Conservation (phyloP, 768 basidiomycete genomes). For the Dioszegia crocea region DNA sequence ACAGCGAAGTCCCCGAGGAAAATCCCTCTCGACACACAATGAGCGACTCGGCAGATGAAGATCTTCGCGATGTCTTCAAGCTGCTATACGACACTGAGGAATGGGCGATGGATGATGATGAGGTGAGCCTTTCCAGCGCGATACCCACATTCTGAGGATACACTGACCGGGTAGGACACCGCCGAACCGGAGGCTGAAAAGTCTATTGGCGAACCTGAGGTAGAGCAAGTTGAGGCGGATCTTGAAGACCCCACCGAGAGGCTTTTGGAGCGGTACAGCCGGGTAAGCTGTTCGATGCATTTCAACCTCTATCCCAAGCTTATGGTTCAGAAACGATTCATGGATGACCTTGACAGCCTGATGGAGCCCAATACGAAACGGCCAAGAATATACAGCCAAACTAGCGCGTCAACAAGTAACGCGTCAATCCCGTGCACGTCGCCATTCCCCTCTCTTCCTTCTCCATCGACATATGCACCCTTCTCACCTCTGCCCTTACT, state of each 20-base stretch:
- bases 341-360: constrained; percentile 19
- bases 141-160: too few relatives aligned
- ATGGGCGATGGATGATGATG: constrained; percentile 17
- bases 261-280: constrained; percentile 8
- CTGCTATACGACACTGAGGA: constrained; percentile 28
- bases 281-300: neutral
- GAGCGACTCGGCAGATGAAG: constrained; percentile 18
- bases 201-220: constrained; percentile 7
- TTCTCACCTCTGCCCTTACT: constrained; percentile 30
- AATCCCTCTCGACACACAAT: too few relatives aligned
- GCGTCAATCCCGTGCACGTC: constrained; percentile 19
- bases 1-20: too few relatives aligned
- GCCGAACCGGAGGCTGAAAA: neutral
- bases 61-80: constrained; percentile 31
- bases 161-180: too few relatives aligned
- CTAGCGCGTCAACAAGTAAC: neutral
- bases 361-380: constrained; percentile 12
- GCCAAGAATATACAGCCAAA: constrained; percentile 14
- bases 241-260: neutral
- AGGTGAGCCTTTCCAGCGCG: constrained; percentile 2
- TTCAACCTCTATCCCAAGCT: too few relatives aligned
- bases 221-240: constrained; percentile 17
- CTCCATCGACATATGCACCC: constrained; percentile 19
- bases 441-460: constrained; percentile 18
- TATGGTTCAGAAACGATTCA: constrained; percentile 27